A percentile compares a stretch with the other conserved stretches of the same genome.
Evolutionary conservation across 2,329 filamentous ascomycete genomes (phyloP).

Genomic region (Talaromyces sp.): DNA sequence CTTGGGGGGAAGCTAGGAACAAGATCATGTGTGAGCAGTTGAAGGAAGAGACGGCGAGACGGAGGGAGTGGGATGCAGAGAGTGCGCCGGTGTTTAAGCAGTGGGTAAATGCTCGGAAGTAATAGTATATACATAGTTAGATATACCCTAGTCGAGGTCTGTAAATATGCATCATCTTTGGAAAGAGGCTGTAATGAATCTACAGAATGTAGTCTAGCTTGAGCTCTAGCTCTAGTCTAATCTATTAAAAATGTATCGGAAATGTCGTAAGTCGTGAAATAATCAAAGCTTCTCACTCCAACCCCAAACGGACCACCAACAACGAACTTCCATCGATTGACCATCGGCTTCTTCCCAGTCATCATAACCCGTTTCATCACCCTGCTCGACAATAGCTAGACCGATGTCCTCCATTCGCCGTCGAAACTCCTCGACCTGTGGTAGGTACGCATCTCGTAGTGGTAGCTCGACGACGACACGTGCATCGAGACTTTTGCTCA

Average conservation of each 20-base stretch:
- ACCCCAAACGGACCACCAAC: conserved; percentile 51
- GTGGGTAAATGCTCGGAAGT: background rate
- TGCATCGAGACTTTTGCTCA: conserved; percentile 57
- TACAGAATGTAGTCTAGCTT: background rate
- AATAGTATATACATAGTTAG: background rate
- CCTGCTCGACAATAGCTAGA: conserved; percentile 53
- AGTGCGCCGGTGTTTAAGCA: background rate
- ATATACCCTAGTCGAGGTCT: background rate
- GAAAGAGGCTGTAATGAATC: background rate
- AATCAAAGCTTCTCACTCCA: conserved; percentile 40
- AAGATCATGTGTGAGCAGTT: conserved; percentile 8
- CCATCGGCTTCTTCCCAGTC: conserved; percentile 49
- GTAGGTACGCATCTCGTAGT: conserved; percentile 65
- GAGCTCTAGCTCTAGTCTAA: background rate
- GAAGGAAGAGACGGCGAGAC: background rate
- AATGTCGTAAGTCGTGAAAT: background rate
- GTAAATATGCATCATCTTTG: background rate
- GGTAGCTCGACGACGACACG: conserved; percentile 79
- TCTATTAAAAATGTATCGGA: background rate
- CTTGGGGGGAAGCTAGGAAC: background rate
- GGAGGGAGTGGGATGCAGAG: conserved; percentile 15
- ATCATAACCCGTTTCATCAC: conserved; percentile 48
- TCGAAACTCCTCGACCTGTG: conserved; percentile 64
- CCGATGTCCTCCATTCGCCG: conserved; percentile 58
- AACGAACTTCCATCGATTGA: conserved; percentile 43